Evolutionary conservation across 352 stramenopile genomes (phyloP).

Genomic region (Blastocystis sp.): DNA sequence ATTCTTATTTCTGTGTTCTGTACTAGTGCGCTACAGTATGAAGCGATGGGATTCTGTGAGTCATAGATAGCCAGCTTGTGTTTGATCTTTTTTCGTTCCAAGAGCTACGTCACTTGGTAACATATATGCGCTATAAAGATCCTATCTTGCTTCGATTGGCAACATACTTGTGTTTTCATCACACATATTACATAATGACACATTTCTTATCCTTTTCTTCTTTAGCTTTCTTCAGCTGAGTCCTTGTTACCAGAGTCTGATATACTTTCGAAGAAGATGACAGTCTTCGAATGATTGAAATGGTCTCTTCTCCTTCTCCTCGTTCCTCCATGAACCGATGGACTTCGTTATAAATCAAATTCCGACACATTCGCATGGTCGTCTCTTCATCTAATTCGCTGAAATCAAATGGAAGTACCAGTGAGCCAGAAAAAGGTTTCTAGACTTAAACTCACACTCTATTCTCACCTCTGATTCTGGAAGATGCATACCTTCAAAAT

Average conservation of each 20-base stretch:
- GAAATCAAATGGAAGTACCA: conserved; percentile 47
- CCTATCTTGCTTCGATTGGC: background rate
- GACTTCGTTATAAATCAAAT: conserved; percentile 45
- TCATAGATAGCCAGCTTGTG: background rate
- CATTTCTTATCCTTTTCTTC: conserved; percentile 37
- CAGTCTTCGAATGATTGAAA: conserved; percentile 6
- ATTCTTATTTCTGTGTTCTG: background rate
- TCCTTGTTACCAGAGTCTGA: background rate
- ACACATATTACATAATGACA: conserved; percentile 4
- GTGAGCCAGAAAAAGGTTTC: background rate
- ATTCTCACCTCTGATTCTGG: background rate
- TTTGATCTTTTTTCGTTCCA: background rate
- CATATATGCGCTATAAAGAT: background rate
- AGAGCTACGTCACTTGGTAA: background rate
- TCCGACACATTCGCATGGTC: conserved; percentile 31
- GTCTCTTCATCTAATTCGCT: background rate
- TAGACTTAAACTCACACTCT: background rate
- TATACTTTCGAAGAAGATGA: conserved; percentile 28
- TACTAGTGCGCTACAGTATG: background rate
- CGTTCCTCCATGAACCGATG: conserved; percentile 17
- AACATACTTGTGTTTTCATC: background rate
- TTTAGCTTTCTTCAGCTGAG: background rate
- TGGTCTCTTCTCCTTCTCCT: conserved; percentile 15
- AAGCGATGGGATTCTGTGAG: background rate
- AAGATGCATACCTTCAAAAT: background rate